Evolutionary conservation across 768 basidiomycete species (phyloP).

Genomic region (Boletus tomentosulus): DNA sequence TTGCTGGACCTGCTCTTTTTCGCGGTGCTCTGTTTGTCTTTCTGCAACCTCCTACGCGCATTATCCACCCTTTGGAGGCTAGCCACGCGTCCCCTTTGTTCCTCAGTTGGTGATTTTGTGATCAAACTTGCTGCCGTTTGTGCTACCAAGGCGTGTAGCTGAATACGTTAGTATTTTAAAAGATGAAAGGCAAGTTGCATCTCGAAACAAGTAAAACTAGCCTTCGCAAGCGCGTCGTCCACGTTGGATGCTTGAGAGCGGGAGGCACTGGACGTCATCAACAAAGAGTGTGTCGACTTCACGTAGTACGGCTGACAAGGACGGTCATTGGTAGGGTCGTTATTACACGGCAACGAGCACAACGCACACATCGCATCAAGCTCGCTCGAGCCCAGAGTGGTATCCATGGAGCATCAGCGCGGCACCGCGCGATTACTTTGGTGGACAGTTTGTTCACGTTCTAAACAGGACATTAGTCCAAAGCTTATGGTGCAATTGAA

Average conservation of each 20-base stretch:
- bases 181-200: not conserved
- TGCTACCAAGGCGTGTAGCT: constrained; percentile 28
- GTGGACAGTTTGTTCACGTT: constrained; percentile 91
- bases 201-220: constrained; percentile 11
- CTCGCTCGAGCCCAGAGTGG: constrained; percentile 57
- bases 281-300: constrained; percentile 61
- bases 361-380: constrained; percentile 47
- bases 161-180: not conserved
- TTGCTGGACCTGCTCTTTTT: constrained; percentile 28
- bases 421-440: constrained; percentile 64
- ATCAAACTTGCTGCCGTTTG: constrained; percentile 23
- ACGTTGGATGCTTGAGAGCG: constrained; percentile 80
- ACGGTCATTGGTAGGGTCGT: not conserved
- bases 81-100: constrained; percentile 26
- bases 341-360: not conserved
- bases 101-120: constrained; percentile 16
- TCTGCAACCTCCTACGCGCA: constrained; percentile 23
- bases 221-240: constrained; percentile 69
- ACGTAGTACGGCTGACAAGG: constrained; percentile 55
- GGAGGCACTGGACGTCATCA: constrained; percentile 63
- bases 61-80: constrained; percentile 18
- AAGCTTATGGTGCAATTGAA: not conserved
- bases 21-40: constrained; percentile 21
- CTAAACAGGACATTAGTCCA: constrained; percentile 34
- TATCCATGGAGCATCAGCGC: constrained; percentile 59